Evolutionary conservation across 2,329 filamentous ascomycete species (phyloP), one percentile per base, ranked within the genome.

Genomic region (Epichloe gansuensis): DNA sequence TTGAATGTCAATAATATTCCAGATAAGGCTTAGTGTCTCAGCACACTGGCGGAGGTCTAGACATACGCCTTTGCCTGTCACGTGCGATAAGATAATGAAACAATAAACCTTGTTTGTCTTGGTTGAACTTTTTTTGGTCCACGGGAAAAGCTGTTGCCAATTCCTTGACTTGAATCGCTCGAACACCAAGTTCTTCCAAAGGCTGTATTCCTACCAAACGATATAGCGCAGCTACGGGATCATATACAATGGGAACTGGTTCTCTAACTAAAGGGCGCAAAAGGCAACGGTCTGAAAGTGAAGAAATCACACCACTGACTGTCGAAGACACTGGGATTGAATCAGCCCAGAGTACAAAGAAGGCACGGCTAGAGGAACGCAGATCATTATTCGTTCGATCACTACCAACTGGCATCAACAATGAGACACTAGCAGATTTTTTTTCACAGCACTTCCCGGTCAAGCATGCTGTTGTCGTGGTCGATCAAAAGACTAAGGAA

Each of bases 391-490:
- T 98, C 71, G 84, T 98, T 57, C 87, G 91, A 61, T 90, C 87
- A 49, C 78, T 98, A 47, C 87, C 90, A 21, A 71, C 84, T 23
- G 78, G 76, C 25, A 84, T 85, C 39, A 97, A 90, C 36, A 87
- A 81, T 64, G 89, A 96, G 63, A 77, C 77, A 50, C 76, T 98
- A 56, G 87, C 89, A 54, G 84, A 89, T 54, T 85, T 90, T 68
- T 98, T 98, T 71, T 97, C 93, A 6, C 82, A 96, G 66, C 86
- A 89, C 54, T 97, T 88, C 62, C 90, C 94, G 7, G 81, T 98
- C 65, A 97, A 96, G 69, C 91, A 97, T 68, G 91, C 93, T 50
- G 87, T 86, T n/a, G 89, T 95, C 4, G 89, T 98, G 40, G 72
- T 85, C 52, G 91, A 98, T 65, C 82, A 86, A 15, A 76, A 82